Evolutionary conservation across 768 basidiomycete genomes (phyloP), one percentile per base, ranked within the genome.

Genomic region (Pleurotus cornucopiae): DNA sequence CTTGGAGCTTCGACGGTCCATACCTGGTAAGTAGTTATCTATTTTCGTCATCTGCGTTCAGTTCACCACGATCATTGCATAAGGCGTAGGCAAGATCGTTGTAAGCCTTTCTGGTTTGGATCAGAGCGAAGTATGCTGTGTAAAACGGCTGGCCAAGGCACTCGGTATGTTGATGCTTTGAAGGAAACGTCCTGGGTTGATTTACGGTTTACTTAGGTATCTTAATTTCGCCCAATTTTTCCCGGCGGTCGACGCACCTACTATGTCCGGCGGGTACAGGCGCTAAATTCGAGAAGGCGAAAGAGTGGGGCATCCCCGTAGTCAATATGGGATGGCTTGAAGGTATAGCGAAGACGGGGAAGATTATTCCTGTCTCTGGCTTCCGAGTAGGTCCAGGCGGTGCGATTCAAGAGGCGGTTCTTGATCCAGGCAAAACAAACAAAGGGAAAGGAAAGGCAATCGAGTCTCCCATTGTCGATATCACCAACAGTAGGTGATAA

Each of bases 81-180:
- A 86, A 86, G 90, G 80, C 11, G 76, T 85, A 2, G 82, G 85
- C 43, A 66, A 69, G 2, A 68, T 93, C 26, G 63, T 69, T 2
- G 65, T 96, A 23, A 88, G 87, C 56, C 75, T 88, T 49, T 93
- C 94, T 2, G 91, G 92, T 1, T 77, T 94, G 38, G 84, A 88
- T 47, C 76, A 86, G 54, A 82, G 84, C 6, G 83, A 92, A 60
- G 71, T 77, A 3, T 85, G 79, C 59, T 89, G 84, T 76, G 70
- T 87, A 49, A 77, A 80, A 46, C 72, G 90, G 44, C 72, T 95
- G 13, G 67, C 86, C 26, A 80, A 84, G 9, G 88, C 84, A 4
- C 71, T 93, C 6, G 91, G 87, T 85, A 67, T 47, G 73, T 51
- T 25, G 9, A 46, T 59, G 43, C 51, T n/a, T 25, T 21, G 43